Base-by-base conservation (phyloP, 441 rosid species). In the Corymbia citriodora region DNA sequence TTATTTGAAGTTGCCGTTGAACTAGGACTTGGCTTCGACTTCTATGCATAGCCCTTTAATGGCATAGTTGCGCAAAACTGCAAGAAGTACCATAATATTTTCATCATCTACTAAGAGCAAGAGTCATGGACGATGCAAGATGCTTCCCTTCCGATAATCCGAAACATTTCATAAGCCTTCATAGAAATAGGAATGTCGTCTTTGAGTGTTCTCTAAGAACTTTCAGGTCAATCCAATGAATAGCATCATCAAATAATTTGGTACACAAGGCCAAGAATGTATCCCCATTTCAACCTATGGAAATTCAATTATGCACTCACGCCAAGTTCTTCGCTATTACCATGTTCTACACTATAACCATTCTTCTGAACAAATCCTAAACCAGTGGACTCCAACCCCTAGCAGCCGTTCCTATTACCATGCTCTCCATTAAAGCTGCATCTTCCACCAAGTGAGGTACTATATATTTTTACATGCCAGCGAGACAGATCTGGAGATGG, bases 401-500 rank as follows among this genome's bases (percentile, higher is more conserved):
- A 33, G 0, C 33, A 70, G 81, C 21, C 45, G 13, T 70, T 70
- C 48, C 45, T 33, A 45, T 17, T 4, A 23, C 40, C 81, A 70
- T 25, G 2, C 19, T 36, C 82, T 19, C 19, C 4, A 49, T 48
- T 72, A 40, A 72, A 72, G 82, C 2, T 74, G 95, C 74, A 63
- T 93, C 90, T 87, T 94, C 95, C 90, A 53, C 74, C 93, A 95
- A 90, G 93, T 95, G 96, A 40, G 99, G 97, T 61, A 95, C 94
- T 29, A 96, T 90, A 92, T 95, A 93, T 91, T 94, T 95, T 89
- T 94, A 94, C 96, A 96, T 94, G 90, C 96, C 98, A 6, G 89
- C 88, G 87, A 61, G 52, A 29, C 95, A 93, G 87, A 96, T 96
- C 49, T 92, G 87, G 45, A 93, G 97, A 94, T 95, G 96, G 74